phyloP scores from a whole-genome alignment of 805 yeast genomes.

The Metschnikowia reukaufii region DNA sequence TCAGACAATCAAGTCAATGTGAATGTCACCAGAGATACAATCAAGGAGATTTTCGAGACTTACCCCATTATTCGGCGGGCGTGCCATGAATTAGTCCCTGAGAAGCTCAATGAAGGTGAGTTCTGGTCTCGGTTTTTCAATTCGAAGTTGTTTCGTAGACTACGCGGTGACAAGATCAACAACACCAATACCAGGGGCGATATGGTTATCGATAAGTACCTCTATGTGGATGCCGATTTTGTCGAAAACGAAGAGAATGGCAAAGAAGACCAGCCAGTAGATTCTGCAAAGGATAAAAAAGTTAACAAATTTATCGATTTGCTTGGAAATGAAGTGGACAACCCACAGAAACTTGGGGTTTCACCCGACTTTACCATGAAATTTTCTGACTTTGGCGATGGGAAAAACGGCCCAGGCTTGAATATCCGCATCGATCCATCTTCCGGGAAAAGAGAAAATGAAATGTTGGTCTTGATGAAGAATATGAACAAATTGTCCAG shows the following conservation, averaged over 20 bases:
- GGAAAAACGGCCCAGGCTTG: conserved; percentile 2
- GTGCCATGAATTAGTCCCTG: conserved; percentile 85
- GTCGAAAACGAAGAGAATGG: conserved; percentile 39
- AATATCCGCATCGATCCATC: conserved; percentile 4
- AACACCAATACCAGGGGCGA: conserved; percentile 79
- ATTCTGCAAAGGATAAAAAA: conserved; percentile 38
- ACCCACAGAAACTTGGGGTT: conserved; percentile 73
- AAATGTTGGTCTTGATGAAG: conserved; percentile 71
- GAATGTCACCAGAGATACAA: conserved; percentile 85
- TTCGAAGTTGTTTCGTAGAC: conserved; percentile 79
- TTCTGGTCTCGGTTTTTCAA: conserved; percentile 96
- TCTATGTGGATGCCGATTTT: conserved; percentile 64
- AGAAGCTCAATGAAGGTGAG: conserved; percentile 77
- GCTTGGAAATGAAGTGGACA: conserved; percentile 78
- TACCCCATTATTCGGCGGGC: conserved; percentile 91
- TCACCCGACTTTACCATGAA: conserved; percentile 89
- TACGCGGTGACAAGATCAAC: conserved; percentile 81
- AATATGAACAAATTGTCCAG: conserved; percentile 89
- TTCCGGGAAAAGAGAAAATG: conserved; percentile 42
- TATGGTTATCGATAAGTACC: conserved; percentile 77
- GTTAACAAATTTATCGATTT: conserved; percentile 76
- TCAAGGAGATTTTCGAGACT: conserved; percentile 84
- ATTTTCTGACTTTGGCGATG: conserved; percentile 42
- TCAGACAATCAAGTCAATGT: conserved; percentile 93
- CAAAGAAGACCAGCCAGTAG: conserved; percentile 33